These are phyloP conservation scores for Lithospermum erythrorhizon DNA, from an alignment of 257 asterid species.

Conservation along the genomic window DNA sequence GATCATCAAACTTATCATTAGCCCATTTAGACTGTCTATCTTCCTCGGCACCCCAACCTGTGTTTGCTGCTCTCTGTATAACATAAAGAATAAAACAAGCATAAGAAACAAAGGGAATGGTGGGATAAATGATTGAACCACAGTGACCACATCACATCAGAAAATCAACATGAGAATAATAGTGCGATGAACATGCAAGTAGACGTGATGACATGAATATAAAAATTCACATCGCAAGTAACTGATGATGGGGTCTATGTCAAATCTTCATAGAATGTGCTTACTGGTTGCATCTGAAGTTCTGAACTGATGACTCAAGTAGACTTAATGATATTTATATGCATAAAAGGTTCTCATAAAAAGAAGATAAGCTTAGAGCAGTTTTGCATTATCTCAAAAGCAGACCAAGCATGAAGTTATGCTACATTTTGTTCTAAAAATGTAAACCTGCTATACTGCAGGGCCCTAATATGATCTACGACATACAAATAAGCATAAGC, in stretches of 20 bases:
- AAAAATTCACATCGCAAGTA: not conserved
- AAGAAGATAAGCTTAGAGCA: not conserved
- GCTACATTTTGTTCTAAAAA: too few species aligned
- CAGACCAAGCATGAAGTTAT: too few species aligned
- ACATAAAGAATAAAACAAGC: slow-evolving; percentile 6
- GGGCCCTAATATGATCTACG: not conserved
- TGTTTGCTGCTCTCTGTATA: slow-evolving; percentile 84
- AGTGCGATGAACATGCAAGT: too few species aligned
- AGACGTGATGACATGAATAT: not conserved
- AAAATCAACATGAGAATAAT: not conserved
- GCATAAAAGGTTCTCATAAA: not conserved
- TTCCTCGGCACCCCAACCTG: slow-evolving; percentile 95
- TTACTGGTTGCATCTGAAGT: too few species aligned
- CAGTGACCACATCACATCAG: not conserved
- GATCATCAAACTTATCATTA: slow-evolving; percentile 38
- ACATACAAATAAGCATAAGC: not conserved
- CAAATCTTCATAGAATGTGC: too few species aligned
- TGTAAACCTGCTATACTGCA: too few species aligned
- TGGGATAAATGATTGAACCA: not conserved
- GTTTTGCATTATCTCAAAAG: too few species aligned
- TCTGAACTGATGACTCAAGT: too few species aligned
- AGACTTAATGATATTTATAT: not conserved
- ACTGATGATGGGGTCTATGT: too few species aligned
- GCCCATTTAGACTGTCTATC: slow-evolving; percentile 47
- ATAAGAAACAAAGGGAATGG: slow-evolving; percentile 2